Conservation (phyloP, 225 moss, liverwort and hornwort species). For the Marchantia paleacea region DNA sequence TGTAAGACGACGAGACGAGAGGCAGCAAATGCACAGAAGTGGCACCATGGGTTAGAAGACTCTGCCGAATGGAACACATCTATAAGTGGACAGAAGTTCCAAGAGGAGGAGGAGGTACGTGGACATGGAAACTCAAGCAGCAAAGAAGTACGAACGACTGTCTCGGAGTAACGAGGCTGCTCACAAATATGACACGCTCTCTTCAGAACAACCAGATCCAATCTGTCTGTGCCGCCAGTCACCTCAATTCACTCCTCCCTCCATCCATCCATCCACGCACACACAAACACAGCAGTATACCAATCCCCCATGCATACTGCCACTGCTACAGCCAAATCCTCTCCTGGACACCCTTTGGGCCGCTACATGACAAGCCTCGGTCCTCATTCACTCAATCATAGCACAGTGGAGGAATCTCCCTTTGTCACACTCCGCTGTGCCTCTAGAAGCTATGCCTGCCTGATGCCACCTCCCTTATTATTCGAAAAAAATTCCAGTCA, state of each 20-base stretch:
- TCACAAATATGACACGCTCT: neutral
- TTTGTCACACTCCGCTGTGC: neutral
- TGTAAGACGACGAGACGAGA: neutral
- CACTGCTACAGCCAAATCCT: conserved; percentile 4
- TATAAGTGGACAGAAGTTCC: neutral
- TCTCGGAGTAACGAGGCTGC: neutral
- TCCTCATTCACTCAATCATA: conserved; percentile 3
- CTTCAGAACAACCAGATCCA: neutral
- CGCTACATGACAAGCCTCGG: neutral
- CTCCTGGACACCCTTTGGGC: neutral
- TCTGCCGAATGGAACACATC: neutral
- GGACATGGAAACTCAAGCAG: neutral
- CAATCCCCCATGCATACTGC: neutral
- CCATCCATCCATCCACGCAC: neutral
- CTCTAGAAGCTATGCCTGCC: neutral
- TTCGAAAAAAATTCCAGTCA: neutral
- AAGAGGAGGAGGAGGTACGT: neutral
- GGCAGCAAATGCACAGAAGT: neutral
- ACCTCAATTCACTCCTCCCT: too few relatives aligned
- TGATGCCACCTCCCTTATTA: neutral
- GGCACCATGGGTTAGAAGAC: neutral
- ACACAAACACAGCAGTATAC: neutral
- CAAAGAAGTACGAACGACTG: neutral
- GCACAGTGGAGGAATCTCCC: neutral
- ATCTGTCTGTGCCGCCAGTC: conserved; percentile 1